These are phyloP conservation scores for Ophiostoma perfectum DNA, from an alignment of 2,329 filamentous ascomycete genomes.

Conservation along the genomic window DNA sequence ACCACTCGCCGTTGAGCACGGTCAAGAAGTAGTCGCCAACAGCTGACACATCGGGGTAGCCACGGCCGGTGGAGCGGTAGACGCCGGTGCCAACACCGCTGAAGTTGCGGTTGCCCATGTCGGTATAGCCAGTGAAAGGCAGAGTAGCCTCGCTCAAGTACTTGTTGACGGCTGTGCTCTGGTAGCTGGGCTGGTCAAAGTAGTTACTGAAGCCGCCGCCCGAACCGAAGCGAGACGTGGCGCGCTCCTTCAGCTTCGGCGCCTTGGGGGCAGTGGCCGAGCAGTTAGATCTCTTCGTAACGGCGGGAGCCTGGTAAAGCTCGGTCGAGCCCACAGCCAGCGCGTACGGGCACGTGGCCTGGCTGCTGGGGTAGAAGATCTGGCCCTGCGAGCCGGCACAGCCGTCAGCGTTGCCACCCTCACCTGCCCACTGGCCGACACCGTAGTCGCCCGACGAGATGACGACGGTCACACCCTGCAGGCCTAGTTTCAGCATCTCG, in stretches of 20 bases:
- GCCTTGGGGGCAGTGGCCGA: neutral
- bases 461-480: constrained; percentile 45
- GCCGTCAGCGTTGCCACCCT: constrained; percentile 28
- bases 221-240: constrained; percentile 31
- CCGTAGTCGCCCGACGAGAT: constrained; percentile 46
- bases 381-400: constrained; percentile 26
- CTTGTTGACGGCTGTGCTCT: constrained; percentile 36
- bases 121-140: constrained; percentile 26
- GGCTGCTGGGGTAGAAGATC: constrained; percentile 28
- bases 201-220: constrained; percentile 45
- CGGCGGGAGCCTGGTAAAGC: constrained; percentile 28
- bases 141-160: constrained; percentile 35
- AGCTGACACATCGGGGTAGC: constrained; percentile 31
- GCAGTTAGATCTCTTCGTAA: neutral
- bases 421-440: constrained; percentile 37
- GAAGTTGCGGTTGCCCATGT: constrained; percentile 25
- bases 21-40: constrained; percentile 31
- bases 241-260: constrained; percentile 26
- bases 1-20: constrained; percentile 32
- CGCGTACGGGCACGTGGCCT: constrained; percentile 42
- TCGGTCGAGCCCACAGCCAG: constrained; percentile 49
- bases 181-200: constrained; percentile 41
- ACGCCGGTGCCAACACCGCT: constrained; percentile 24
- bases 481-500: constrained; percentile 49
- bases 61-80: constrained; percentile 29